These are phyloP conservation scores for Rhizopogon rudus DNA, from an alignment of 768 basidiomycete species.

Conservation along the genomic window DNA sequence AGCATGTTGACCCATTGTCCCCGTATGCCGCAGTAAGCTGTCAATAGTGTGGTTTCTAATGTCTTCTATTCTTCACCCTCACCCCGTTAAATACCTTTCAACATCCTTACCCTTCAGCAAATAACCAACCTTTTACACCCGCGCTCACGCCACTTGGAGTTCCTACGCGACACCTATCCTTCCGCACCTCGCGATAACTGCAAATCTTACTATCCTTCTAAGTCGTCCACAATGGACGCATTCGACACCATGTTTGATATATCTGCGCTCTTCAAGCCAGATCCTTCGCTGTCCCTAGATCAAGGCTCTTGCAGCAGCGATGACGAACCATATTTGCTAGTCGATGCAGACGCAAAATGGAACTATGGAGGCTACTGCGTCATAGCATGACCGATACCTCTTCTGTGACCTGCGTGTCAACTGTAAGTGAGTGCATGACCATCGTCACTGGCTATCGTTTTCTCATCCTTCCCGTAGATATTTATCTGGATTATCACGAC, in stretches of 20 bases:
- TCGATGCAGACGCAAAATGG: constrained; percentile 11
- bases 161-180: no score
- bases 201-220: no score
- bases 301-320: not conserved
- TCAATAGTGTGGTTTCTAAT: not conserved
- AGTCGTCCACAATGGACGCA: not conserved
- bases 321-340: not conserved
- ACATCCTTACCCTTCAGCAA: no score
- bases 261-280: not conserved
- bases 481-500: not conserved
- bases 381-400: not conserved
- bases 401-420: not conserved
- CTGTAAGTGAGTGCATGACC: not conserved
- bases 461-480: not conserved
- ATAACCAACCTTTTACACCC: not conserved
- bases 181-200: not conserved
- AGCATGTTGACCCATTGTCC: not conserved
- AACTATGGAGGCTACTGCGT: constrained; percentile 3
- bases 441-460: not conserved
- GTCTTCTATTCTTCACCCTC: not conserved
- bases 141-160: no score
- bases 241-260: not conserved
- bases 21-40: not conserved
- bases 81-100: not conserved
- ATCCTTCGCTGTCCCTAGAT: not conserved